Conservation (phyloP, 2,329 filamentous ascomycete species). For the Cercospora citrullina region DNA sequence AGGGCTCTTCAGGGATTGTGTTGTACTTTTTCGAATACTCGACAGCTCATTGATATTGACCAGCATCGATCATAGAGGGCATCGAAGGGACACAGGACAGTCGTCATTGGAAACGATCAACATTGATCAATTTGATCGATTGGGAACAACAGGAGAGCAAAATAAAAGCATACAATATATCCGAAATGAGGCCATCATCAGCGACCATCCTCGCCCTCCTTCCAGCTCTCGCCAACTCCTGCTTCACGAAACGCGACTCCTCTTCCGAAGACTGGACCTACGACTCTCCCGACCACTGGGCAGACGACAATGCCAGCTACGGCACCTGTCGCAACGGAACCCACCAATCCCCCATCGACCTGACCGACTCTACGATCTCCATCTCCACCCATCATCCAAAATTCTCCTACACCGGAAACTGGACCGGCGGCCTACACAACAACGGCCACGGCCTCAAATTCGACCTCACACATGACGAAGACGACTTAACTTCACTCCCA, state of each 20-base stretch:
- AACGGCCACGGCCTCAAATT: conserved; percentile 54
- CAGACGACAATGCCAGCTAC: conserved; percentile 3
- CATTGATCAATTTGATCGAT: neutral
- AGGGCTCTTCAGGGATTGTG: neutral
- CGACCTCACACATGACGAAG: conserved; percentile 40
- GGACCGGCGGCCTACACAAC: conserved; percentile 48
- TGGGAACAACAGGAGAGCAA: neutral
- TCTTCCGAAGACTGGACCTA: conserved; percentile 7
- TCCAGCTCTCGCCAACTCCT: neutral
- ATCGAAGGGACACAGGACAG: neutral
- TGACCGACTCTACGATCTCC: neutral
- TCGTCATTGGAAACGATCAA: neutral
- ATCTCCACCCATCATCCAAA: conserved; percentile 5
- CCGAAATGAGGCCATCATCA: neutral
- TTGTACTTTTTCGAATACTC: neutral
- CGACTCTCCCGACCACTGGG: neutral
- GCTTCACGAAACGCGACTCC: conserved; percentile 14
- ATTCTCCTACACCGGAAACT: conserved; percentile 38
- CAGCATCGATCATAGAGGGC: neutral
- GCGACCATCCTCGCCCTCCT: neutral
- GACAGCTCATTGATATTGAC: neutral
- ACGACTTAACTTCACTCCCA: conserved; percentile 43
- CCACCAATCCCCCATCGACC: conserved; percentile 20
- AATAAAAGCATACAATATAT: neutral
- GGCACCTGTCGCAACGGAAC: conserved; percentile 17